Percentiles rank a stretch among this genome's conserved stretches.
Conservation (phyloP, 2,329 filamentous ascomycete species). For the Zymoseptoria passerinii region DNA sequence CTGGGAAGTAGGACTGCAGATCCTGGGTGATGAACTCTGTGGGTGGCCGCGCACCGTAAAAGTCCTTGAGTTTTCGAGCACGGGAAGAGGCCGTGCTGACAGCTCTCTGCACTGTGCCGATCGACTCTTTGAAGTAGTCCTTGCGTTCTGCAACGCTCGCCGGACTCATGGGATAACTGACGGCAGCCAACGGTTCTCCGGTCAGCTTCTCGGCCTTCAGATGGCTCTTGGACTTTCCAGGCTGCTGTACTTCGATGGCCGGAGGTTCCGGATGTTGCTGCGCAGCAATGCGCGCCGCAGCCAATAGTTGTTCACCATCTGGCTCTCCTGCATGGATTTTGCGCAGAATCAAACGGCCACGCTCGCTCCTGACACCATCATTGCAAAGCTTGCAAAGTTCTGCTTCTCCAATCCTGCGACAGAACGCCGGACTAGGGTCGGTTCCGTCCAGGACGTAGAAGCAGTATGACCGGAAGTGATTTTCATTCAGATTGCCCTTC, state of each 20-base stretch:
- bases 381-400: conserved; percentile 89
- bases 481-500: conserved; percentile 81
- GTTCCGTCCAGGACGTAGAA: conserved; percentile 87
- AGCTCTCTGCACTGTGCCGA: conserved; percentile 21
- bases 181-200: conserved; percentile 76
- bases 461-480: conserved; percentile 90
- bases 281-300: conserved; percentile 79
- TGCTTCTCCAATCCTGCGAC: conserved; percentile 72
- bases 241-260: conserved; percentile 53
- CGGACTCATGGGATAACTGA: conserved; percentile 81
- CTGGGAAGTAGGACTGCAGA: conserved; percentile 92
- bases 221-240: conserved; percentile 65
- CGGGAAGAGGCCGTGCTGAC: conserved; percentile 31
- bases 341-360: conserved; percentile 80
- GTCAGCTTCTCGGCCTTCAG: conserved; percentile 82
- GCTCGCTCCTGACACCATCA: conserved; percentile 73
- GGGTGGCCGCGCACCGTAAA: conserved; percentile 85
- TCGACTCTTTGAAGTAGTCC: conserved; percentile 41
- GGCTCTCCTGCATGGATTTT: conserved; percentile 91
- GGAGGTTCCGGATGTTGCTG: conserved; percentile 56
- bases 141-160: conserved; percentile 59
- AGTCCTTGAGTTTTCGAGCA: conserved; percentile 58
- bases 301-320: conserved; percentile 73
- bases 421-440: conserved; percentile 72
- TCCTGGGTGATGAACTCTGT: conserved; percentile 97